phyloP scores from a whole-genome alignment of 805 yeast species.

The Kazachstania kunashirensis region DNA sequence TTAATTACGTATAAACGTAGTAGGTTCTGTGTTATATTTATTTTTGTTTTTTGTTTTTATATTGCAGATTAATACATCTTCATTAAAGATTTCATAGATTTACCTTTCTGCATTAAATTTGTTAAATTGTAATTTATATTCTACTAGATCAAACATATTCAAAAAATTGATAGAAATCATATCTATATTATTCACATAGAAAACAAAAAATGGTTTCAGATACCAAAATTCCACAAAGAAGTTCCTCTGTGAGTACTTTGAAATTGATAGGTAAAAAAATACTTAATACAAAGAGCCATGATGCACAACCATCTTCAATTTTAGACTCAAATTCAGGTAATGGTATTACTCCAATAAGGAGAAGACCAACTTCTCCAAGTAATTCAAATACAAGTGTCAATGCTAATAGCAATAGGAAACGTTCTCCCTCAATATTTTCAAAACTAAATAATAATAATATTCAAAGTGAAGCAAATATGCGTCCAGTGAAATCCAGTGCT shows the following conservation, averaged over 20 bases:
- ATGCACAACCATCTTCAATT: conserved; percentile 1
- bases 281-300: conserved; percentile 6
- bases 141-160: too few relatives aligned
- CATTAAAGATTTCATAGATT: too few relatives aligned
- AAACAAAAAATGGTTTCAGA: conserved; percentile 3
- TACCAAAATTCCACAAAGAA: conserved; percentile 3
- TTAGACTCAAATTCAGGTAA: conserved; percentile 1
- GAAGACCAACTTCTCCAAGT: conserved; percentile 5
- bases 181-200: too few relatives aligned
- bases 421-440: conserved; percentile 19
- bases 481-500: conserved; percentile 17
- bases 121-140: too few relatives aligned
- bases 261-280: conserved; percentile 11
- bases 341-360: conserved; percentile 9
- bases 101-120: too few relatives aligned
- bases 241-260: conserved; percentile 7
- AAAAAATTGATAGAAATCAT: too few relatives aligned
- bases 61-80: too few relatives aligned
- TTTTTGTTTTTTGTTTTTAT: too few relatives aligned
- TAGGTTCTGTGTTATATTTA: too few relatives aligned
- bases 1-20: too few relatives aligned
- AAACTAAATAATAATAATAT: conserved; percentile 9
- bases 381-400: neutral
- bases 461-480: neutral
- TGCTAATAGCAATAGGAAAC: conserved; percentile 6